Evolutionary conservation across 176 grass and related monocot species (phyloP), one percentile per base, ranked within the genome.

Genomic region (Poa pratensis): DNA sequence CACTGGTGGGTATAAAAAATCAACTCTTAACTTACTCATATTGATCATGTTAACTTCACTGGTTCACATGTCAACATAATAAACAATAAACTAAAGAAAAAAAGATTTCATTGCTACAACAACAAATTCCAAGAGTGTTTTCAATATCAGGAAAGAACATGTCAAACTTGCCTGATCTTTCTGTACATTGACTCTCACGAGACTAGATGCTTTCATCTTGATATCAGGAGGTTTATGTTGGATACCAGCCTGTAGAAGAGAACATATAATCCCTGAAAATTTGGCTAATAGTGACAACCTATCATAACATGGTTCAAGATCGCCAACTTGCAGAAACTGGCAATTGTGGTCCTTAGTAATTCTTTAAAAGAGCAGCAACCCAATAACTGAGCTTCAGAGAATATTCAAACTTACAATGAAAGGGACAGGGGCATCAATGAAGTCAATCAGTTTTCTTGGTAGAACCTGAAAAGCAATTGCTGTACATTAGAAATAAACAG

Each of bases 381-480:
- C 52, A 77, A 86, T 64, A 66, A 79, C 77, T 84, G 48, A 72
- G 27, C 26, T 83, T 74, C 5, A 48, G 73, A 78, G 63, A 27
- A 59, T 43, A 64, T 67, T 49, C 14, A 35, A 51, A 84, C 96
- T 98, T 91, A 98, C 96, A 92, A 98, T 90, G 84, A 94, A 98
- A 85, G 96, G 96, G 77, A 98, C 96, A 3, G 96, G 96, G 49
- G 96, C 96, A 84, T 98, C 96, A 86, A 98, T 75, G 67, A 98
- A 91, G 87, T 94, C 96, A 54, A 91, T 45, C 96, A 98, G 86
- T 88, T 92, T 98, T 70, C 39, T 89, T 26, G 96, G 96, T 60
- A 98, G 79, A 83, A 98, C 90, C 96, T 98, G 88, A 71, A 94
- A 83, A 90, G 67, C 23, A 80, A 55, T 54, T 49, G 37, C 26